Conservation (phyloP, 306 rosid species). For the Glycine latifolia region DNA sequence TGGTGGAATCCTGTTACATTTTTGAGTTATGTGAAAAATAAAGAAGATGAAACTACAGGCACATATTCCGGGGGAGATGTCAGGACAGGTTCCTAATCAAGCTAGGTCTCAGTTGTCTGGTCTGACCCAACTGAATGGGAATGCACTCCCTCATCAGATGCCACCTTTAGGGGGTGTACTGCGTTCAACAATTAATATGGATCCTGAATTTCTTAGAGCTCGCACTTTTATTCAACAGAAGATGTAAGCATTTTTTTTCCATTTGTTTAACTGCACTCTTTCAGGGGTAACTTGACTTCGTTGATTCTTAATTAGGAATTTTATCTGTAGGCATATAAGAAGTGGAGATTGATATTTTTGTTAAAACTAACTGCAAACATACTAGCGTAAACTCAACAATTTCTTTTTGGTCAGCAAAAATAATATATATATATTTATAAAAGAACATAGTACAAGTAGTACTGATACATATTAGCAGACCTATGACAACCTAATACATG, state of each 20-base stretch:
- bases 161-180: conserved; percentile 52
- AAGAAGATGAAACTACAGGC: conserved; percentile 71
- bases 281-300: conserved; percentile 29
- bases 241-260: conserved; percentile 68
- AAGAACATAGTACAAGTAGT: no score
- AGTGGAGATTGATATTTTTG: conserved; percentile 9
- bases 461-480: no score
- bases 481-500: no score
- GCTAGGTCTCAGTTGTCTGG: conserved; percentile 72
- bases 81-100: conserved; percentile 81
- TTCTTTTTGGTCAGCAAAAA: no score
- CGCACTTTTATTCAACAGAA: conserved; percentile 66
- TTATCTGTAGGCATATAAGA: neutral
- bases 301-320: conserved; percentile 4
- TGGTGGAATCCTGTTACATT: conserved; percentile 42
- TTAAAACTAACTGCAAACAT: neutral
- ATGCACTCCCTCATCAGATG: conserved; percentile 65
- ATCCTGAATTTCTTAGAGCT: conserved; percentile 66
- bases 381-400: conserved; percentile 28
- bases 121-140: conserved; percentile 66
- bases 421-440: no score
- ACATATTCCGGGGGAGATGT: conserved; percentile 69
- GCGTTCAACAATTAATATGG: conserved; percentile 58
- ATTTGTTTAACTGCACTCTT: conserved; percentile 1
- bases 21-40: conserved; percentile 55